Evolutionary conservation across 805 yeast species (phyloP).

Genomic region (Teunomyces aglyptinius): DNA sequence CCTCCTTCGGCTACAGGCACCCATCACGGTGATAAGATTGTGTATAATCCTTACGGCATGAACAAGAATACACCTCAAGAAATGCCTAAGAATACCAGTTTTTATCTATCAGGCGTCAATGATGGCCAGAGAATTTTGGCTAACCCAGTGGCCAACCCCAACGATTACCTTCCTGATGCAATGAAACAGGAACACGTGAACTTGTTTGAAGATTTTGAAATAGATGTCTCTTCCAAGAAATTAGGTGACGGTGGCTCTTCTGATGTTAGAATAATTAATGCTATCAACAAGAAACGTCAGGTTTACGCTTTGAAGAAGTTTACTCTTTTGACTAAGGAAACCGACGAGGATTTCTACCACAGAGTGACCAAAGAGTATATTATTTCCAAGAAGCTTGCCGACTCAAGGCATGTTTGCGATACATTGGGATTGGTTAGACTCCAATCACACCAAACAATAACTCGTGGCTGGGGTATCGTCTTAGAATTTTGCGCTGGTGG

Average conservation of each 20-base stretch:
- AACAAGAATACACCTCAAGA: constrained; percentile 29
- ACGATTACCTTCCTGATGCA: constrained; percentile 55
- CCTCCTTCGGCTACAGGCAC: constrained; percentile 6
- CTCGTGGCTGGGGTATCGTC: constrained; percentile 76
- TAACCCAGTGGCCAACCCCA: constrained; percentile 65
- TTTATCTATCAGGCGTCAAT: constrained; percentile 26
- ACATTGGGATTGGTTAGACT: constrained; percentile 55
- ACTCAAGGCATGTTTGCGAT: constrained; percentile 60
- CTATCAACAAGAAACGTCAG: constrained; percentile 39
- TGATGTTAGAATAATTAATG: constrained; percentile 49
- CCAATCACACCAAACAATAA: constrained; percentile 51
- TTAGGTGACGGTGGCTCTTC: constrained; percentile 76
- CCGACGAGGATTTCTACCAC: constrained; percentile 60
- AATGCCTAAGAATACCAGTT: constrained; percentile 22
- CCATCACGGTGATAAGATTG: constrained; percentile 38
- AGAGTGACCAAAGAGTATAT: constrained; percentile 65
- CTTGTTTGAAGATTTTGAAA: constrained; percentile 55
- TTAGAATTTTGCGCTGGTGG: constrained; percentile 62
- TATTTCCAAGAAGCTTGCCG: constrained; percentile 52
- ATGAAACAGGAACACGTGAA: constrained; percentile 47
- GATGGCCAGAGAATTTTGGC: constrained; percentile 51
- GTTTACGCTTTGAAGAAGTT: constrained; percentile 67
- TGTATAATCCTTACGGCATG: constrained; percentile 66
- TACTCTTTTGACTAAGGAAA: constrained; percentile 57
- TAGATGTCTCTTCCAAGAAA: constrained; percentile 40